Percentiles rank a stretch among this genome's conserved stretches.
Evolutionary conservation across 2,329 filamentous ascomycete species (phyloP).

Genomic region (Stagonosporopsis rhizophila): DNA sequence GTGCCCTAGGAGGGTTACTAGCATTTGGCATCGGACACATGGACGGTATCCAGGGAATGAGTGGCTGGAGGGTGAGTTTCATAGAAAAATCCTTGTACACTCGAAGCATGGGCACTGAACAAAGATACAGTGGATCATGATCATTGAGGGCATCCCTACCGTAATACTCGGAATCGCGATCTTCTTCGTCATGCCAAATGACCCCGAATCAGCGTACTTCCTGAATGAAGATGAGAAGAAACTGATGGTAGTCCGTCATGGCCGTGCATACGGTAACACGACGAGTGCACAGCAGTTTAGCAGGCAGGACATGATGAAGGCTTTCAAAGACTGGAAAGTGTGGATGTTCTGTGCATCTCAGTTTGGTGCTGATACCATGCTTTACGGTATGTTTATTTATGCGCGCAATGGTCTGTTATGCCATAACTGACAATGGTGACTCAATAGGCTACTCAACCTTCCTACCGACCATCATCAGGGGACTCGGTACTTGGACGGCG

Average conservation of each 20-base stretch:
- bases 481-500: conserved; percentile 67
- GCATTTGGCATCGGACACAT: conserved; percentile 77
- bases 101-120: neutral
- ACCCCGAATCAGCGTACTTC: conserved; percentile 41
- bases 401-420: neutral
- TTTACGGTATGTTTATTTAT: conserved; percentile 59
- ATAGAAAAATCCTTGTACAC: neutral
- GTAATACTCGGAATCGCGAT: conserved; percentile 63
- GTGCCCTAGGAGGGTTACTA: conserved; percentile 75
- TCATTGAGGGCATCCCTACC: conserved; percentile 63
- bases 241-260: conserved; percentile 60
- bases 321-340: conserved; percentile 77
- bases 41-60: conserved; percentile 68
- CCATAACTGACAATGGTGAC: no score
- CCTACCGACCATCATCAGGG: conserved; percentile 77
- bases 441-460: conserved; percentile 72
- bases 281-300: conserved; percentile 61
- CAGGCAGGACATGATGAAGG: conserved; percentile 69
- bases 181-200: conserved; percentile 68
- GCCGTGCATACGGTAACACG: conserved; percentile 57
- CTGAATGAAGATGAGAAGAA: conserved; percentile 66
- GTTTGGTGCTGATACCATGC: conserved; percentile 77
- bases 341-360: conserved; percentile 73
- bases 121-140: conserved; percentile 67
- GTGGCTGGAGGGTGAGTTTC: conserved; percentile 62